Base-by-base conservation (phyloP, 1,139 yeast genomes). In the Hyphopichia burtonii region DNA sequence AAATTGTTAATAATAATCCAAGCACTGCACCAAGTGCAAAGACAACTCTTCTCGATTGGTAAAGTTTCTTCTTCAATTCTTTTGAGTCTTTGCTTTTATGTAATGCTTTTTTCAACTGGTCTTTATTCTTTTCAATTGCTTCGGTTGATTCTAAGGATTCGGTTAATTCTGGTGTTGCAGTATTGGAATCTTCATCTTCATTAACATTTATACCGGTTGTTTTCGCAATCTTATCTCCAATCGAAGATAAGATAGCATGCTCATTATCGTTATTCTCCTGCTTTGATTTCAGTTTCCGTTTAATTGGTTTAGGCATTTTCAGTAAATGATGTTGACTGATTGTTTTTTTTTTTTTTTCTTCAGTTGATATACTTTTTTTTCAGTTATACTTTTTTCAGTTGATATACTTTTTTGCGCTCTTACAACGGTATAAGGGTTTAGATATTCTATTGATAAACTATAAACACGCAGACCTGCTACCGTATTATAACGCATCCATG, bases 401-500 rank as follows among this genome's bases (percentile, higher is more conserved):
- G 5, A 6, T 20, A 6, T 20, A 6, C 8, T 20, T 20, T 20
- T 20, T 20, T 20, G 23, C 23, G 8, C 23, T 6, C 8, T 20
- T 20, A 20, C 23, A 20, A 20, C 23, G 23, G 23, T 5, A 20
- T 8, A 20, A 20, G 23, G 23, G 23, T 20, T 20, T 20, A 20
- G 23, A 20, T 20, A 20, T 20, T 20, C 23, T 20, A 20, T 20
- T 20, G 8, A 20, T 20, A 20, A 20, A 20, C 3, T 8, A 25
- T 9, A 11, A 9, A 11, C 11, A 7, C 12, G 28, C 11, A 25
- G 28, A 10, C 28, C 28, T 8, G 28, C 28, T 25, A 9, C n/a
- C 28, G 12, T 15, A 15, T 61, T 61, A 83, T 56, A 84, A 72
- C 3, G 89, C 93, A 60, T 89, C 91, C 96, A 91, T 93, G 32